Evolutionary conservation across 1,139 yeast genomes (phyloP).

Genomic region (Pichia sp.): DNA sequence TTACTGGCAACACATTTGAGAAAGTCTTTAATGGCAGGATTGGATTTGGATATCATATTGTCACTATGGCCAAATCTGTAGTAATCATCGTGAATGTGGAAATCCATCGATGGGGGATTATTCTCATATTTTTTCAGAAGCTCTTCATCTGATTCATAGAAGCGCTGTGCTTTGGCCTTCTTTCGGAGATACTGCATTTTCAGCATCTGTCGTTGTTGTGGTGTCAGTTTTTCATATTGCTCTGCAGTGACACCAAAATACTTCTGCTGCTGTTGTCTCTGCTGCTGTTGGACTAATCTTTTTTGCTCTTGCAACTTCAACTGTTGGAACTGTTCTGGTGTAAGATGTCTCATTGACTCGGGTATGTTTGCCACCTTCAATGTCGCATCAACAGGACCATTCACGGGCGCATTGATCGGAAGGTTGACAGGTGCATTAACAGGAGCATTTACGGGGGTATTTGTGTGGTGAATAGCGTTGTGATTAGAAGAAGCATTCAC

Average conservation of each 20-base stretch:
- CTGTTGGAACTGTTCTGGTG: conserved; percentile 3
- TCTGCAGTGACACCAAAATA: conserved; percentile 30
- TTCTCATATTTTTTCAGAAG: conserved; percentile 72
- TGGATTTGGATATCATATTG: conserved; percentile 71
- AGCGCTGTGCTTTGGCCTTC: conserved; percentile 42
- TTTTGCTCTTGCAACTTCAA: conserved; percentile 14
- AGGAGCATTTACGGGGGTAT: conserved; percentile 4
- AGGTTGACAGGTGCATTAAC: conserved; percentile 4
- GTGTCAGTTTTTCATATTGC: conserved; percentile 28
- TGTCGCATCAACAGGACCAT: background rate
- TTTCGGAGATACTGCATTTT: conserved; percentile 42
- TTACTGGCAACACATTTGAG: conserved; percentile 73
- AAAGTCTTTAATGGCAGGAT: conserved; percentile 75
- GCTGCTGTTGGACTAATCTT: conserved; percentile 11
- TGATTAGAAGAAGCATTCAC: conserved; percentile 5
- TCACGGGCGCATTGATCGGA: conserved; percentile 1
- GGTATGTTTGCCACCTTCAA: background rate
- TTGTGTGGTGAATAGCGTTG: conserved; percentile 5
- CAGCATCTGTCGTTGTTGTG: conserved; percentile 36
- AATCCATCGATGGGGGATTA: conserved; percentile 74
- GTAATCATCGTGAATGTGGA: conserved; percentile 87
- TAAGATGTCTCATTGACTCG: no score
- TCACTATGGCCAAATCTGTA: conserved; percentile 76
- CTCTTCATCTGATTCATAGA: conserved; percentile 66
- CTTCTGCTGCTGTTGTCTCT: conserved; percentile 22